Conservation (phyloP, 2,329 filamentous ascomycete species). For the Ophiostoma quercus region DNA sequence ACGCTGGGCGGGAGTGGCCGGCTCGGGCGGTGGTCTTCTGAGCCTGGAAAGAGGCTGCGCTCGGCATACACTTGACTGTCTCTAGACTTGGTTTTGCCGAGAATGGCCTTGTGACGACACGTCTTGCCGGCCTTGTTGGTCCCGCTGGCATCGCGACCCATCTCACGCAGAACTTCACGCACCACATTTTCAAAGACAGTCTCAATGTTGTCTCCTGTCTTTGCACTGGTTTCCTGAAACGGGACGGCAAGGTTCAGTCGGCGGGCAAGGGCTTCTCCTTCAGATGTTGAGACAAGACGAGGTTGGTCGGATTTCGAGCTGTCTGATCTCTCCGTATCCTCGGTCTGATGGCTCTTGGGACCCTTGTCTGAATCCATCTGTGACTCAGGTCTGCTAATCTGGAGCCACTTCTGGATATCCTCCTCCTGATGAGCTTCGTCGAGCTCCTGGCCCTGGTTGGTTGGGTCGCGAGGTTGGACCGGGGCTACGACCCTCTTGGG, state of each 20-base stretch:
- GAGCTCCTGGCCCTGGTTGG: background rate
- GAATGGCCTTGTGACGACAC: slow-evolving; percentile 19
- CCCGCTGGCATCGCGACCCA: slow-evolving; percentile 24
- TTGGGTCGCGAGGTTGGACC: background rate
- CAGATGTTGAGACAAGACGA: slow-evolving; percentile 18
- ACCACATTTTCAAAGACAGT: slow-evolving; percentile 47
- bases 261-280: background rate
- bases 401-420: slow-evolving; percentile 39
- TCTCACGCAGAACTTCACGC: slow-evolving; percentile 28
- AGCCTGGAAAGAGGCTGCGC: background rate
- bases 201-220: slow-evolving; percentile 38
- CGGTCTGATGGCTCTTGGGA: background rate
- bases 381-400: slow-evolving; percentile 29
- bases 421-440: slow-evolving; percentile 4
- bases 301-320: background rate
- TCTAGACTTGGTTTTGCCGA: background rate
- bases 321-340: background rate
- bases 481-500: slow-evolving; percentile 9
- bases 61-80: background rate
- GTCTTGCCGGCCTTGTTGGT: slow-evolving; percentile 23
- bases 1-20: background rate
- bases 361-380: background rate
- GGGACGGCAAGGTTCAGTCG: background rate
- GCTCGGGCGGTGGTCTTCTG: background rate
- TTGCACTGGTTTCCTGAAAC: background rate